Percentiles rank a stretch among this genome's conserved stretches.
Evolutionary conservation across 208 protist species (phyloP).

Genomic region (Leishmania turanica): DNA sequence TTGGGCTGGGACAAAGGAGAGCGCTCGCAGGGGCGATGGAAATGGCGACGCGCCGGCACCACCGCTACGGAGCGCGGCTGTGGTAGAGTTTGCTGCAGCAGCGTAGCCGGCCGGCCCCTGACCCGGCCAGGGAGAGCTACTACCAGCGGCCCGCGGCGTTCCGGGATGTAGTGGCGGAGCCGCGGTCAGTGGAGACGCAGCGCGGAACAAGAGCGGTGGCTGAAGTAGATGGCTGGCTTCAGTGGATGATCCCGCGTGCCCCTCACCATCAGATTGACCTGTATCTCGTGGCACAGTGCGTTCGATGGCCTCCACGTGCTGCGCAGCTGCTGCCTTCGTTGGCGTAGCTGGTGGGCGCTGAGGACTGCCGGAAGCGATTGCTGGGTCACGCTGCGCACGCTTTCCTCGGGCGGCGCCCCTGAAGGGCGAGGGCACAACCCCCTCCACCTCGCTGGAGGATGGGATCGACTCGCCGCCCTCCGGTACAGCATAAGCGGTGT

Average conservation of each 20-base stretch:
- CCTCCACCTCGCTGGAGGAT: neutral
- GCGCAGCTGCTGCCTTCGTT: neutral
- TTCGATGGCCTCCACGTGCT: constrained; percentile 28
- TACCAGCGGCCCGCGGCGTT: neutral
- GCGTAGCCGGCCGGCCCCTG: neutral
- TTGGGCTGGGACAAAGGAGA: constrained; percentile 1
- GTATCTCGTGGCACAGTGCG: constrained; percentile 11
- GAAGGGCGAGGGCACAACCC: neutral
- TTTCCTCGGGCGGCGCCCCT: neutral
- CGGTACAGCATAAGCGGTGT: neutral
- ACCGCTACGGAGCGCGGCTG: neutral
- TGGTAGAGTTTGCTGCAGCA: neutral
- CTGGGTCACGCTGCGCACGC: neutral
- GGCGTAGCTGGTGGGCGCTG: neutral
- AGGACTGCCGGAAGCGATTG: neutral
- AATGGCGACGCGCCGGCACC: neutral
- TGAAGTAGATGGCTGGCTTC: neutral
- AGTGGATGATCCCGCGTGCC: neutral
- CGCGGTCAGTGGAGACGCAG: neutral
- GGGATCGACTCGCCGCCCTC: neutral
- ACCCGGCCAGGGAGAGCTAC: neutral
- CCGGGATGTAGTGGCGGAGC: constrained; percentile 14
- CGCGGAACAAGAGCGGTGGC: constrained; percentile 4
- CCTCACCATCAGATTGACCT: neutral
- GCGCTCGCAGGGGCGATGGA: constrained; percentile 5